Evolutionary conservation across 2,329 filamentous ascomycete species (phyloP).

Genomic region (Nakataea oryzae): DNA sequence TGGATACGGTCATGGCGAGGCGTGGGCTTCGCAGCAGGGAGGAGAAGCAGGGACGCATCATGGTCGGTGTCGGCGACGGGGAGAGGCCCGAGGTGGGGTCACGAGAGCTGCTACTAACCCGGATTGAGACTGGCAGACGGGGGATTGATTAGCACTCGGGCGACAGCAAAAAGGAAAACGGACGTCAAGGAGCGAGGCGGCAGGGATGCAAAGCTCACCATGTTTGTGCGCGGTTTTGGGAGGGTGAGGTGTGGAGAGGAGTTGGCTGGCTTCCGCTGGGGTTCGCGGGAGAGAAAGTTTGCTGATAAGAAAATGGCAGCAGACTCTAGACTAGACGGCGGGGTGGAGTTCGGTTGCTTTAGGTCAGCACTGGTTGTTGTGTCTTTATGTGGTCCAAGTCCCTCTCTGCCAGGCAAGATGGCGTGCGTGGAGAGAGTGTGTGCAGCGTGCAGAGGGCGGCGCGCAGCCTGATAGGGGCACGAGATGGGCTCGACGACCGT

Average conservation of each 20-base stretch:
- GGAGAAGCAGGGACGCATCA: not conserved
- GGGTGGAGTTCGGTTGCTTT: not conserved
- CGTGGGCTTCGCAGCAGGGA: not conserved
- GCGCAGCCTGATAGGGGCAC: not conserved
- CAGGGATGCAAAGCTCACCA: conserved; percentile 1
- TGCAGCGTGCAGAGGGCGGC: not conserved
- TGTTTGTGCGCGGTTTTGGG: conserved; percentile 2
- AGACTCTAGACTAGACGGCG: not conserved
- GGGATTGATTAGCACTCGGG: not conserved
- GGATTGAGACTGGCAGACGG: conserved; percentile 50
- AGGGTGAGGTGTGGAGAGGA: not conserved
- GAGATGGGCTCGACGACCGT: not conserved
- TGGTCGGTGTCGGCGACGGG: not conserved
- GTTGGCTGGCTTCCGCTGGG: not conserved
- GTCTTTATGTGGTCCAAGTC: not conserved
- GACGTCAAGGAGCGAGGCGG: not conserved
- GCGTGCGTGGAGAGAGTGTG: not conserved
- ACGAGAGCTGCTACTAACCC: conserved; percentile 37
- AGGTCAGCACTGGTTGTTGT: not conserved
- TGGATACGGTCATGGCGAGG: not conserved
- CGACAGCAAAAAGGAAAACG: not conserved
- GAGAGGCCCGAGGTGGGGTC: not conserved
- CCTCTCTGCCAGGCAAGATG: not conserved
- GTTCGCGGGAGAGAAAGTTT: not conserved
- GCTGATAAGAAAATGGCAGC: not conserved